Evolutionary conservation across 2,329 filamentous ascomycete species (phyloP).

Genomic region (Lanzia echinophila): DNA sequence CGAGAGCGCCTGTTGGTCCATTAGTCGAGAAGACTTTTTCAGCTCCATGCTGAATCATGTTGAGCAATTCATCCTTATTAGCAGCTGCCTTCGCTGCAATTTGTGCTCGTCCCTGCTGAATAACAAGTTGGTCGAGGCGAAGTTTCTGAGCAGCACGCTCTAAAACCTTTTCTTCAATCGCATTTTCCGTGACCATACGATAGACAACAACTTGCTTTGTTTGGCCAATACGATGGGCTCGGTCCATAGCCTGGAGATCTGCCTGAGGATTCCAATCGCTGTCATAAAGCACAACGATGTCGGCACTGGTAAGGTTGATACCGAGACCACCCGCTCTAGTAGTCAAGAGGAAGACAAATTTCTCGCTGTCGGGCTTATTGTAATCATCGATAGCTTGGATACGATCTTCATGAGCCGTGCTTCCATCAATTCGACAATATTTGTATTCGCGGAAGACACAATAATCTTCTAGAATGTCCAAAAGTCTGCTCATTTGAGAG

Average conservation of each 20-base stretch:
- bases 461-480: constrained; percentile 97
- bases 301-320: constrained; percentile 91
- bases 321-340: constrained; percentile 92
- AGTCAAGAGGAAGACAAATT: constrained; percentile 92
- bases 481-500: constrained; percentile 95
- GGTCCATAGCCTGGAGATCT: constrained; percentile 97
- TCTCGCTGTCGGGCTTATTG: constrained; percentile 92
- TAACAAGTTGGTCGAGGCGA: constrained; percentile 92
- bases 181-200: constrained; percentile 94
- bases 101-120: constrained; percentile 93
- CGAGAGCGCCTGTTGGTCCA: constrained; percentile 54
- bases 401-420: constrained; percentile 94
- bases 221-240: constrained; percentile 95
- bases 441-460: constrained; percentile 92
- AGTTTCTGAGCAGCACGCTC: constrained; percentile 96
- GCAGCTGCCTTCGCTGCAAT: constrained; percentile 84
- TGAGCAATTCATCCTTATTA: constrained; percentile 91
- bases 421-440: constrained; percentile 95
- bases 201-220: constrained; percentile 97
- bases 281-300: constrained; percentile 94
- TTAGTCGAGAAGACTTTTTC: constrained; percentile 82
- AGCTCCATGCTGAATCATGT: constrained; percentile 99
- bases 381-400: constrained; percentile 98
- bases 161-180: constrained; percentile 96
- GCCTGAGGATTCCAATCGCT: constrained; percentile 99